A percentile compares a stretch with the other conserved stretches of the same genome.
Conservation (phyloP, 2,329 filamentous ascomycete genomes). For the Grosmannia clavigera region DNA sequence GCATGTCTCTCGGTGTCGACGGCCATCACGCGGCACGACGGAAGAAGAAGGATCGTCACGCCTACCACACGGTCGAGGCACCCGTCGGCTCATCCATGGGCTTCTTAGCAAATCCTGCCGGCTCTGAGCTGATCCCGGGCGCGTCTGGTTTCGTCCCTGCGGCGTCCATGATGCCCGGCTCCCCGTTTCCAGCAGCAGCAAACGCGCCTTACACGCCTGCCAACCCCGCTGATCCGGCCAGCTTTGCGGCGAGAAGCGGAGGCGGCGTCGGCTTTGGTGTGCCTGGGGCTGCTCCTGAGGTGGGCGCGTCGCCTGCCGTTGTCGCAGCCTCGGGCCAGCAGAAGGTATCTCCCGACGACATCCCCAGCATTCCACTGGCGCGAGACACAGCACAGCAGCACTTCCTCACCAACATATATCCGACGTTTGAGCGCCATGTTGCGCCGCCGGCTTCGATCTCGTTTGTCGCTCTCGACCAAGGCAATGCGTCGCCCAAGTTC, state of each 20-base stretch:
- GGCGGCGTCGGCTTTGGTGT: not conserved
- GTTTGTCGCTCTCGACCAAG: conserved; percentile 90
- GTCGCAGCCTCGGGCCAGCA: conserved; percentile 53
- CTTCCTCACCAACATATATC: conserved; percentile 80
- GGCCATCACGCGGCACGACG: conserved; percentile 41
- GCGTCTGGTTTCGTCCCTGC: not conserved
- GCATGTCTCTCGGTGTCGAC: conserved; percentile 52
- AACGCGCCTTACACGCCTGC: conserved; percentile 38
- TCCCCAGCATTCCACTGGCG: conserved; percentile 79
- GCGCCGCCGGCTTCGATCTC: conserved; percentile 80
- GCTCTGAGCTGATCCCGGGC: conserved; percentile 28
- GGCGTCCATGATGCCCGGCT: not conserved
- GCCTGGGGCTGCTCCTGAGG: conserved; percentile 15
- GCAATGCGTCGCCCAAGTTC: conserved; percentile 91
- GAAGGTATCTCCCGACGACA: conserved; percentile 78
- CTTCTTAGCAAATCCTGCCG: conserved; percentile 20
- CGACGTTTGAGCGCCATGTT: conserved; percentile 87
- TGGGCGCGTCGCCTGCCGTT: conserved; percentile 27
- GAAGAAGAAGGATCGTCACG: conserved; percentile 93
- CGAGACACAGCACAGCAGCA: conserved; percentile 73
- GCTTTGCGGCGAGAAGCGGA: conserved; percentile 33
- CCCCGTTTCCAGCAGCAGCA: conserved; percentile 49
- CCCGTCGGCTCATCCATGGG: conserved; percentile 51
- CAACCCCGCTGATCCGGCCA: conserved; percentile 26
- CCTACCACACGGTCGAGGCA: conserved; percentile 75